phyloP scores from a whole-genome alignment of 2,329 filamentous ascomycete genomes.

The Xylariaceae sp. region DNA sequence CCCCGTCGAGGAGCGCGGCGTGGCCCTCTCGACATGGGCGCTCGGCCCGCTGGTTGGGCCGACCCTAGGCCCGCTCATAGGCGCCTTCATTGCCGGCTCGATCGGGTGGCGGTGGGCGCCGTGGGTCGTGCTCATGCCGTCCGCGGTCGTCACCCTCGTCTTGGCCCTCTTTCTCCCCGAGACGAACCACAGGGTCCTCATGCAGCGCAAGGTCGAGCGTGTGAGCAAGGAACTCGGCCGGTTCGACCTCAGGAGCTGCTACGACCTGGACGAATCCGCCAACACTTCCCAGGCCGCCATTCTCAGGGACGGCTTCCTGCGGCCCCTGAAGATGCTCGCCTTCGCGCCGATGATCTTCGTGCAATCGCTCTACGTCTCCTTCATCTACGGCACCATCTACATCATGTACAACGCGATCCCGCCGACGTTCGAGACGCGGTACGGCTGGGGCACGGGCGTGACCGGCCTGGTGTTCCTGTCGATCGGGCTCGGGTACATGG shows the following conservation, averaged over 20 bases:
- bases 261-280: constrained; percentile 37
- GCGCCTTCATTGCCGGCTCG: constrained; percentile 51
- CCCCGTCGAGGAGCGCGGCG: constrained; percentile 48
- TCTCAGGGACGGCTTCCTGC: constrained; percentile 47
- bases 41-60: constrained; percentile 39
- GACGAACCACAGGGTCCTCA: constrained; percentile 54
- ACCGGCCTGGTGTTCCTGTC: constrained; percentile 54
- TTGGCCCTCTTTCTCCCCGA: constrained; percentile 48
- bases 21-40: constrained; percentile 54
- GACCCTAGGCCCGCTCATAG: constrained; percentile 50
- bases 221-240: constrained; percentile 51
- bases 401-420: constrained; percentile 58
- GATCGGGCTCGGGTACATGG: constrained; percentile 47
- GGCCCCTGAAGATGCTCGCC: constrained; percentile 56
- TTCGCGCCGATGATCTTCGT: constrained; percentile 51
- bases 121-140: constrained; percentile 56
- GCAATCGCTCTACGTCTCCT: constrained; percentile 53
- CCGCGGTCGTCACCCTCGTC: constrained; percentile 38
- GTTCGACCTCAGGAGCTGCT: constrained; percentile 50
- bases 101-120: constrained; percentile 57
- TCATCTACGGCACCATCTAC: constrained; percentile 56
- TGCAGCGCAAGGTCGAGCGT: constrained; percentile 50
- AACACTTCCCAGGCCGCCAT: constrained; percentile 34
- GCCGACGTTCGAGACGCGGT: constrained; percentile 50
- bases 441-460: constrained; percentile 49